Base-by-base conservation (phyloP, 2,329 filamentous ascomycete species). In the Fusarium chaquense region DNA sequence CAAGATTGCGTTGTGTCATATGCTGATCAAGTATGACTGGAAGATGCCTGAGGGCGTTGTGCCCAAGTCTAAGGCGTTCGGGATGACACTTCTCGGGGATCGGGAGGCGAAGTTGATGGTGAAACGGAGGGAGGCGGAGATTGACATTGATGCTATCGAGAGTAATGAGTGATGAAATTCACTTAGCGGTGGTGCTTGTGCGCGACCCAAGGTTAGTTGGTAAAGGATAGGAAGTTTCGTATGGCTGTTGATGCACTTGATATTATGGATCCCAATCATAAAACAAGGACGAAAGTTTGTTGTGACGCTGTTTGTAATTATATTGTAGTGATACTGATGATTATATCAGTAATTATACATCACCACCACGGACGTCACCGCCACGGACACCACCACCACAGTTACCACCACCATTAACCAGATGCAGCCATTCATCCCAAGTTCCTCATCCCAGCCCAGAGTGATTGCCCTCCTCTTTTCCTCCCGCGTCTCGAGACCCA, bases 1-100 rank as follows among this genome's bases (percentile, higher is more conserved):
- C 38, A 87, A 88, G 76, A 83, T 87, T 71, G 75, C 84, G 2
- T 60, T 87, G 4, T 78, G 83, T 3, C 82, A 86, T 61, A 70
- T 87, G 38, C 56, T 87, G 1, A 67, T 83, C 24, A 84, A 86
- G 62, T 87, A 86, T 63, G 85, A 88, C 35, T 62, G 63, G 63
- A 62, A 62, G 33, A 6, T 50, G 7, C 9, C 69, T 12, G 41
- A 46, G 1, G 51, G 57, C 13, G 58, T 15, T 2, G 13, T 54
- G 2, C 59, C 57, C 6, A 46, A 24, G 22, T 3, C 58, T 3
- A 6, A 4, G 2, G n/a, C 33, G 1, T 13, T 54, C 5, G 59
- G 59, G 1, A 45, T 41, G 45, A 5, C 6, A 3, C 24, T 24
- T 36, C 16, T 54, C 7, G 20, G 26, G 7, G 57, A 62, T n/a